A percentile compares a stretch with the other conserved stretches of the same genome.
Evolutionary conservation across 2,329 filamentous ascomycete species (phyloP).

Genomic region (Penicillium griseofulvum): DNA sequence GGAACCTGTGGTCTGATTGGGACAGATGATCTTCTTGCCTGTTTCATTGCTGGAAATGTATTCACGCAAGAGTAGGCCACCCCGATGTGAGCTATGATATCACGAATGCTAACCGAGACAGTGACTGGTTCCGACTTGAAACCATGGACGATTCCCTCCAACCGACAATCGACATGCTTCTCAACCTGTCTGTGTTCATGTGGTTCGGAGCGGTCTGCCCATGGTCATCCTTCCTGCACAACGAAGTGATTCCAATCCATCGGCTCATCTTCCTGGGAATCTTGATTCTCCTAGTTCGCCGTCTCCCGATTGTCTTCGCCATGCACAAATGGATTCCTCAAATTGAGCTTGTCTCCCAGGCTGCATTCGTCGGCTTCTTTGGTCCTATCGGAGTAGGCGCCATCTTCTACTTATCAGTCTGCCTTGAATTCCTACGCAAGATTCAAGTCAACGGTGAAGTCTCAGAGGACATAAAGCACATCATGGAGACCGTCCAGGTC

Average conservation of each 20-base stretch:
- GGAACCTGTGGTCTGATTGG: slow-evolving; percentile 85
- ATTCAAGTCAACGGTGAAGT: slow-evolving; percentile 59
- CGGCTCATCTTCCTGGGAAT: slow-evolving; percentile 72
- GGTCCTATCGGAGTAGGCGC: slow-evolving; percentile 89
- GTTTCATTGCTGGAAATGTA: slow-evolving; percentile 85
- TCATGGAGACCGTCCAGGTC: slow-evolving; percentile 66
- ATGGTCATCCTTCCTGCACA: slow-evolving; percentile 68
- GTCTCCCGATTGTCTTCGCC: slow-evolving; percentile 71
- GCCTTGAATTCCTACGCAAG: slow-evolving; percentile 66
- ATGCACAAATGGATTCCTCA: slow-evolving; percentile 76
- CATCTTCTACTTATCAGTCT: slow-evolving; percentile 84
- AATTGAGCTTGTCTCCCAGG: slow-evolving; percentile 71
- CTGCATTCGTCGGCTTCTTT: slow-evolving; percentile 87
- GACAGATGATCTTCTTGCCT: slow-evolving; percentile 85
- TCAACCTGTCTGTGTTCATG: slow-evolving; percentile 84
- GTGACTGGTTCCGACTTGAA: slow-evolving; percentile 86
- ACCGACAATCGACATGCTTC: slow-evolving; percentile 89
- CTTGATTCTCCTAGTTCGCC: slow-evolving; percentile 71
- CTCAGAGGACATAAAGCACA: slow-evolving; percentile 62
- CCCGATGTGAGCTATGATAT: neutral
- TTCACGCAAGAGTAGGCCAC: slow-evolving; percentile 75
- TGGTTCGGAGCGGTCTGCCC: slow-evolving; percentile 88
- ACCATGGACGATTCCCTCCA: slow-evolving; percentile 90
- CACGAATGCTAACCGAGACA: slow-evolving; percentile 23
- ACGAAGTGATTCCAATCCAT: slow-evolving; percentile 68